Conservation (phyloP, 1,284 basidiomycete genomes). For the Entoloma clypeatum region DNA sequence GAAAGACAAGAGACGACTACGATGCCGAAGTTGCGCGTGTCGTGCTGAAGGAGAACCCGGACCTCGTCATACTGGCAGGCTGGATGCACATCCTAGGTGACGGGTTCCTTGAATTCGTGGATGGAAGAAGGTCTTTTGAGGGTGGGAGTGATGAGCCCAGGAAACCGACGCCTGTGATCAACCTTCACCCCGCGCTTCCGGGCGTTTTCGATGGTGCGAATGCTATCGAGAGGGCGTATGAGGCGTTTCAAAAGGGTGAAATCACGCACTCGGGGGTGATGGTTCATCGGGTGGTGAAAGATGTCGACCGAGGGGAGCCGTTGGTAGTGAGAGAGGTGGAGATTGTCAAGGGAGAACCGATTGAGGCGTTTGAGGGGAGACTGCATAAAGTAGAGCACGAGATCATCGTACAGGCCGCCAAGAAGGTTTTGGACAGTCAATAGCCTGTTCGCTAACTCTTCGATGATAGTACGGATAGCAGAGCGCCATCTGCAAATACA, state of each 20-base stretch:
- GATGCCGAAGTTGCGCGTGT: slow-evolving; percentile 79
- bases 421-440: slow-evolving; percentile 57
- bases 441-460: too few species aligned
- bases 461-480: too few species aligned
- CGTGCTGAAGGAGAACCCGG: slow-evolving; percentile 65
- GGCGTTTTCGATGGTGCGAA: slow-evolving; percentile 92
- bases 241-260: slow-evolving; percentile 82
- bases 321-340: slow-evolving; percentile 78
- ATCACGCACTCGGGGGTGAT: slow-evolving; percentile 81
- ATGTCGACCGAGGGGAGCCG: slow-evolving; percentile 91
- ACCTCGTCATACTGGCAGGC: slow-evolving; percentile 90
- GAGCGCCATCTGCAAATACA: too few species aligned
- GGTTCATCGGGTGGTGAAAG: slow-evolving; percentile 92
- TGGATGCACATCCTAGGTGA: slow-evolving; percentile 83
- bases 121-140: slow-evolving; percentile 34
- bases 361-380: slow-evolving; percentile 74
- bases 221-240: slow-evolving; percentile 87
- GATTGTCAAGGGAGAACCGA: slow-evolving; percentile 68
- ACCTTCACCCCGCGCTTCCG: slow-evolving; percentile 94
- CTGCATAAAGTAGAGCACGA: slow-evolving; percentile 88
- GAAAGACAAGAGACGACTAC: slow-evolving; percentile 79
- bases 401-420: slow-evolving; percentile 85
- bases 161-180: slow-evolving; percentile 76
- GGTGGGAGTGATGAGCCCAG: slow-evolving; percentile 28
- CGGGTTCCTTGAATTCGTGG: slow-evolving; percentile 46